Base-by-base conservation (phyloP, 176 grass and related monocot genomes). In the Juncus effusus region DNA sequence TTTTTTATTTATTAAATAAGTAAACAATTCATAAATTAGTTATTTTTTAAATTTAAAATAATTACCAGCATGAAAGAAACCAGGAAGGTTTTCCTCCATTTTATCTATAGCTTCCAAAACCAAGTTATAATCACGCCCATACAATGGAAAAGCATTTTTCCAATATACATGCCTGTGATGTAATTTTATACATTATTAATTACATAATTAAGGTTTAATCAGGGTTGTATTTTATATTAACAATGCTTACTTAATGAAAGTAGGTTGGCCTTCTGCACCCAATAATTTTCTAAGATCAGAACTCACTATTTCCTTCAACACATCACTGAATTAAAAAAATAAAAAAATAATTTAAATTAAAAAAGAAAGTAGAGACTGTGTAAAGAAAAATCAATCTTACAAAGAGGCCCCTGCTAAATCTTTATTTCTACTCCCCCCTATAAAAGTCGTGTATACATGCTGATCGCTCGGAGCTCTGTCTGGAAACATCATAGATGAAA, bases 401-500 rank as follows among this genome's bases (percentile, higher is more conserved):
- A 80, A 77, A 73, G 94, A 78, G 69, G 94, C 94, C 69, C 83
- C 88, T 73, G 85, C 94, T 28, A 99, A 81, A 74, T 99, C 85
- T 72, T 76, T 86, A 74, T 85, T 99, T 62, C 87, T 82, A 87
- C 94, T 99, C 42, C 94, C 94, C 45, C 94, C 94, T 75, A 99
- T 53, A 64, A 99, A 99, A 73, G 88, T 82, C 13, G 88, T 93
- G 76, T 93, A 99, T 37, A 99, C 67, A 79, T 93, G 77, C 49
- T 99, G 88, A 72, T 89, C 94, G 61, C 54, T 53, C 59, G 94
- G 94, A 76, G 94, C 83, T 82, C 94, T 85, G 74, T 99, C 83
- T 68, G 94, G 94, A 78, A 99, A 99, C 94, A 99, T 99, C 88
- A 93, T 99, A n/a, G 94, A 99, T 77, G 94, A 99, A 73, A 99